Conservation (phyloP, 2,329 filamentous ascomycete species). For the Fusarium sp. region DNA sequence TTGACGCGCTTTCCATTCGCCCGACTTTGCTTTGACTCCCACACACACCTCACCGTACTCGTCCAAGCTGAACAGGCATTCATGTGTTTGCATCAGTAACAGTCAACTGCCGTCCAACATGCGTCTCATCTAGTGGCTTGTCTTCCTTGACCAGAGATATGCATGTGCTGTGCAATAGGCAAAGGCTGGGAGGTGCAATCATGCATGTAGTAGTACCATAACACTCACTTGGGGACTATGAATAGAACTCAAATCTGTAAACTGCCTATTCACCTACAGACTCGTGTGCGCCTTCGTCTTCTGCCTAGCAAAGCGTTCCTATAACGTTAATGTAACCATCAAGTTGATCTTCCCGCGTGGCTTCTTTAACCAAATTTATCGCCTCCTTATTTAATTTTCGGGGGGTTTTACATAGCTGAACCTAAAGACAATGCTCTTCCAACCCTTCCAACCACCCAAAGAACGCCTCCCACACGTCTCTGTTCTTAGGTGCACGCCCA, state of each 20-base stretch:
- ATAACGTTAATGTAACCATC: neutral
- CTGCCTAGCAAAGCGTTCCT: neutral
- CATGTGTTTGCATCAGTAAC: too few species aligned
- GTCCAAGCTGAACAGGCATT: too few species aligned
- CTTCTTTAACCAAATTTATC: constrained; percentile 56
- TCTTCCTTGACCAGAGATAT: too few species aligned
- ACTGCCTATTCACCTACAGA: too few species aligned
- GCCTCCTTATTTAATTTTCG: constrained; percentile 59
- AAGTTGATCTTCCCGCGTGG: neutral
- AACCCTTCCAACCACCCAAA: constrained; percentile 56
- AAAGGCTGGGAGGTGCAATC: too few species aligned
- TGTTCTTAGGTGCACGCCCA: constrained; percentile 60
- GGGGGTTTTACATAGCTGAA: constrained; percentile 64
- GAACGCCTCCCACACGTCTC: constrained; percentile 66
- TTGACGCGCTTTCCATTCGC: neutral
- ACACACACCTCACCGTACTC: too few species aligned
- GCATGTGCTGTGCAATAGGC: too few species aligned
- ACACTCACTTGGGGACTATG: too few species aligned
- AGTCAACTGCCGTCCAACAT: too few species aligned
- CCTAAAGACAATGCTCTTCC: constrained; percentile 48
- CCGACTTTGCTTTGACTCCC: neutral
- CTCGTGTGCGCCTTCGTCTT: neutral
- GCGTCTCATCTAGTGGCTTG: too few species aligned
- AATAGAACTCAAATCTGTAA: too few species aligned
- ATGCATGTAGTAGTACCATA: too few species aligned